Evolutionary conservation across 306 rosid genomes (phyloP), one percentile per base, ranked within the genome.

Genomic region (Trifolium fragiferum): DNA sequence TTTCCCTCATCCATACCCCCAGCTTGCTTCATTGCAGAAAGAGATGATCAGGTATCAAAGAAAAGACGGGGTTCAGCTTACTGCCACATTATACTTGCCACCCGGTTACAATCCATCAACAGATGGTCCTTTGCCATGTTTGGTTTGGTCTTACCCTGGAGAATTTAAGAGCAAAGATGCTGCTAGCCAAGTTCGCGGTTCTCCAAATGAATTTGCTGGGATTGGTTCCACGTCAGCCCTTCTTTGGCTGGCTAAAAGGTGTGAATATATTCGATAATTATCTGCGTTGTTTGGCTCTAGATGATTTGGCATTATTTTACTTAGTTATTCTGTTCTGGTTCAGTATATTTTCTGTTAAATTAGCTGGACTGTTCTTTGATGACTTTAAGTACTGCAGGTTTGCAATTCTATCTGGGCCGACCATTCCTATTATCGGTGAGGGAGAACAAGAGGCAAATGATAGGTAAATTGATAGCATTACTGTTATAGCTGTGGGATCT

Each of bases 1-100:
- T 78, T 94, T 94, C 72, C 99, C 97, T 82, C 99, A 94, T 92
- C 99, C 99, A 19, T 94, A 94, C 81, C 99, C 98, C 67, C 99
- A 94, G 83, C 86, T 94, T 70, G 89, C 84, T 76, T 87, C 95
- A 30, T 81, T 94, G 87, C 97, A 94, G 87, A 94, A 94, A 83
- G 96, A 94, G 92, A 90, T 94, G 99, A 74, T 94, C 54, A 90
- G 92, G 78, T 94, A 94, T 81, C 87, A 94, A 82, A 92, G 99
- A 71, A 94, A 94, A 84, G 99, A 94, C 49, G 99, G 99, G 59
- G 98, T 94, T 78, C 97, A 94, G 80, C 88, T 94, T 18, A 94
- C 99, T 60, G 99, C 99, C 71, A 94, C 99, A 20, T 75, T 94
- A 63, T 92, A 94, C 82, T 88, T 92, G 81, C 99, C 99, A 62